These are phyloP conservation scores for Botryotinia convoluta DNA, from an alignment of 2,329 filamentous ascomycete species.

Conservation along the genomic window DNA sequence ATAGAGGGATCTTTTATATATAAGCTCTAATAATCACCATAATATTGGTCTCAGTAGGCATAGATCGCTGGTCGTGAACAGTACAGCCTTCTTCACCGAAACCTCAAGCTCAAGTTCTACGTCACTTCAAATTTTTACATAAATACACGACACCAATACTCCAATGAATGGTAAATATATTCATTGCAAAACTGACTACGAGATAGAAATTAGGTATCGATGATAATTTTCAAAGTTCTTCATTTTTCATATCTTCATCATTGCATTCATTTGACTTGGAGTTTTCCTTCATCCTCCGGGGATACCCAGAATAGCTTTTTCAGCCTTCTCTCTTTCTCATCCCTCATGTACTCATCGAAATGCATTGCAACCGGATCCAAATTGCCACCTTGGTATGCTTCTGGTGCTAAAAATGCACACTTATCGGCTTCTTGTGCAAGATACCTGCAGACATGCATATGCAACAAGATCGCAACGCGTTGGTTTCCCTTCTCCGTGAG, in stretches of 20 bases:
- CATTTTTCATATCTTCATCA: constrained; percentile 5
- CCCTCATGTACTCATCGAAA: constrained; percentile 28
- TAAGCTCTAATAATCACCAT: neutral
- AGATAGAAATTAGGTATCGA: neutral
- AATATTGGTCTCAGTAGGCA: neutral
- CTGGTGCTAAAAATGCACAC: constrained; percentile 39
- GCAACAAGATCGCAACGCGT: constrained; percentile 40
- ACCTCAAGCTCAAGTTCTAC: neutral
- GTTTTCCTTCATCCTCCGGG: constrained; percentile 1
- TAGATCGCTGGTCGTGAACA: neutral
- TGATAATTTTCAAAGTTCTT: neutral
- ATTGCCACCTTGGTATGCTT: constrained; percentile 30
- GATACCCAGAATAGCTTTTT: constrained; percentile 29
- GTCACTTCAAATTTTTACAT: neutral
- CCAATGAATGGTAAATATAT: too few relatives aligned
- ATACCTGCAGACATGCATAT: constrained; percentile 41
- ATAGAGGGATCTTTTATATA: neutral
- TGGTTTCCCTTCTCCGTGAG: constrained; percentile 39
- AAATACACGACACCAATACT: too few relatives aligned
- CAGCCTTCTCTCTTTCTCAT: constrained; percentile 29
- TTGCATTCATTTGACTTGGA: constrained; percentile 4
- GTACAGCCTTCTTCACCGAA: neutral
- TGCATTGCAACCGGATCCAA: constrained; percentile 24
- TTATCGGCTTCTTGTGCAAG: constrained; percentile 36
- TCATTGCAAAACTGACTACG: neutral